Conservation (phyloP, 208 protist genomes). For the Leishmania amazonensis region DNA sequence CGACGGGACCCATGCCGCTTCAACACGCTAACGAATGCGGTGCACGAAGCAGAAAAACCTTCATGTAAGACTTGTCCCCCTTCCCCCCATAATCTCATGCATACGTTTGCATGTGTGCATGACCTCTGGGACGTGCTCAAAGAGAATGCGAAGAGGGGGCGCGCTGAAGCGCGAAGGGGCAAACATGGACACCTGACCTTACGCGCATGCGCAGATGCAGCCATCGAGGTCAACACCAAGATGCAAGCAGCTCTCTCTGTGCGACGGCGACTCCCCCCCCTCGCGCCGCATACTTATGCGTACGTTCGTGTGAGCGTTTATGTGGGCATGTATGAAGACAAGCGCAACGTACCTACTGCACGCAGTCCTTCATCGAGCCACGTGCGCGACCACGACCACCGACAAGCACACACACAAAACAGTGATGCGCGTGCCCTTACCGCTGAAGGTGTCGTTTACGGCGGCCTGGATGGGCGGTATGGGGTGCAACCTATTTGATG, state of each 20-base stretch:
- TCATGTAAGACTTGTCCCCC: background rate
- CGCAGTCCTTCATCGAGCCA: too few species aligned
- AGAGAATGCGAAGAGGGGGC: background rate
- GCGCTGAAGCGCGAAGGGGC: background rate
- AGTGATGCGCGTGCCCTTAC: background rate
- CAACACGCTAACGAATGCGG: background rate
- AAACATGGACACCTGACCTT: background rate
- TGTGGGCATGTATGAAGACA: background rate
- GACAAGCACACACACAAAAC: background rate
- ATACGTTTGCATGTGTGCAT: background rate
- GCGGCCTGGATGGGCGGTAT: background rate
- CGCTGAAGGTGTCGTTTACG: background rate
- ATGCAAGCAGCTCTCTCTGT: background rate
- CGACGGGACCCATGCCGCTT: background rate
- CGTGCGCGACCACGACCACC: background rate
- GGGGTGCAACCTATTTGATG: background rate
- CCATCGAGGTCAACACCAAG: background rate
- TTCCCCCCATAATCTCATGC: background rate
- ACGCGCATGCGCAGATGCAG: background rate
- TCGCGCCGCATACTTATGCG: background rate
- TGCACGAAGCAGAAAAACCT: background rate
- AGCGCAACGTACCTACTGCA: background rate
- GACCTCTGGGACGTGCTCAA: background rate
- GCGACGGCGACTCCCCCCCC: background rate
- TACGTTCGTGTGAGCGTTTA: background rate